Base-by-base conservation (phyloP, 75 land plant genomes). In the Adiantum capillusveneris region DNA sequence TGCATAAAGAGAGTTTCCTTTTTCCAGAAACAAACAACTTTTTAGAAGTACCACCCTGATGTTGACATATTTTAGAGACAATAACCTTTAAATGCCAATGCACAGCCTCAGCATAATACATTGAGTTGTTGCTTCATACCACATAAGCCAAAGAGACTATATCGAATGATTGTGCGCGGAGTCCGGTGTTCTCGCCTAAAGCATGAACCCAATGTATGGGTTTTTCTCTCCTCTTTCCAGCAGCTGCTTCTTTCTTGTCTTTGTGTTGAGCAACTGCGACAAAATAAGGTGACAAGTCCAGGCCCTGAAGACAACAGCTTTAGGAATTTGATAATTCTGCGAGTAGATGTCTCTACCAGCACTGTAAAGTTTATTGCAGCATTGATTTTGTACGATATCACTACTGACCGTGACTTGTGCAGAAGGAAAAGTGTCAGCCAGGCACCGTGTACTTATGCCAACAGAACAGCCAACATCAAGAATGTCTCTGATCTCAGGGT, bases 221-320 rank as follows among this genome's bases (percentile, higher is more conserved):
- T 42, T 62, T 45, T 66, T 75, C 41, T 43, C 68, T 66, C 73
- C 57, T 25, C 61, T 17, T 25, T 26, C 54, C 60, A 64, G 59
- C 58, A 37, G 58, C 49, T 9, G 54, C 45, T 25, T 60, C 51
- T 42, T 72, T 54, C 62, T 80, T 90, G 61, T 91, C 88, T 68
- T 75, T 91, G 56, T 67, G 71, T 57, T 84, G 79, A 42, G 88
- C 97, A 28, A 91, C 97, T 31, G 97, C 83, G 49, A 91, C 81
- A 55, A 87, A 91, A 72, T 91, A 84, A 18, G 97, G 93, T 31
- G 97, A 91, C 66, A 91, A 65, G 71, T 91, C 97, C 20, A 91
- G 68, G 19, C 97, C 97, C 97, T 91, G 76, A 25, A 11, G 53
- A 44, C 19, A 29, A 57, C 24, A 19, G 11, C 42, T 13, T 9